phyloP scores from a whole-genome alignment of 371 early-diverging fungal species.

The Mortierella sp. region DNA sequence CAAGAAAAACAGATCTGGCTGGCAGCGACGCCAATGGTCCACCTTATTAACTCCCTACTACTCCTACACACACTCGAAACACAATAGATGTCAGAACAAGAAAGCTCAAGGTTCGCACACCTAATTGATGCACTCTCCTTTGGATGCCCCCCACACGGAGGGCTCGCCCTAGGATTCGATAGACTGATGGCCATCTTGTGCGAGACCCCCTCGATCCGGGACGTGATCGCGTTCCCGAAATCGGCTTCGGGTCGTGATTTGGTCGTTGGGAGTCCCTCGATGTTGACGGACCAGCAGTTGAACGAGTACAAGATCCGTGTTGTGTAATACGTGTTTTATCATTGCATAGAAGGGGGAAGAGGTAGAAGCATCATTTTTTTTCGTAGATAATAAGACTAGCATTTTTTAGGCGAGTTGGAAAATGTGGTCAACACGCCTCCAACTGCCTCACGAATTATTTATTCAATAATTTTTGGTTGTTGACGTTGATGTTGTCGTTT shows the following conservation, averaged over 20 bases:
- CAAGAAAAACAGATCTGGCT: too few relatives aligned
- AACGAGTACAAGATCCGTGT: conserved; percentile 69
- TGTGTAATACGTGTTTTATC: not conserved
- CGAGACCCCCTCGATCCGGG: conserved; percentile 81
- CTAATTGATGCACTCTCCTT: conserved; percentile 84
- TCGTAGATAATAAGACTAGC: not conserved
- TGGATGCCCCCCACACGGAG: conserved; percentile 96
- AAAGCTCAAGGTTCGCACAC: conserved; percentile 82
- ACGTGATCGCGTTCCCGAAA: conserved; percentile 96
- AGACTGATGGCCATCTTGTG: conserved; percentile 86
- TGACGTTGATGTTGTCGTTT: not conserved
- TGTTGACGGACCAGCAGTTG: conserved; percentile 72
- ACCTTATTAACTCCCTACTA: not conserved
- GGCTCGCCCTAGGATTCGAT: conserved; percentile 92
- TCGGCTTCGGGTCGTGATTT: conserved; percentile 86
- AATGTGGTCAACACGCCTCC: not conserved
- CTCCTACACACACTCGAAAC: too few relatives aligned
- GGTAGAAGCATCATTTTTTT: not conserved
- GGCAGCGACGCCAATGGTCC: not conserved
- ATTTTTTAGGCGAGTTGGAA: not conserved
- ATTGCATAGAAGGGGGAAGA: not conserved
- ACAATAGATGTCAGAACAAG: conserved; percentile 58
- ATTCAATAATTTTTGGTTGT: not conserved
- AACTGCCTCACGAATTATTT: not conserved
- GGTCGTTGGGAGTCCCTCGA: conserved; percentile 84